Evolutionary conservation across 1,284 basidiomycete genomes (phyloP).

Genomic region (Cryptococcus amylolentus): DNA sequence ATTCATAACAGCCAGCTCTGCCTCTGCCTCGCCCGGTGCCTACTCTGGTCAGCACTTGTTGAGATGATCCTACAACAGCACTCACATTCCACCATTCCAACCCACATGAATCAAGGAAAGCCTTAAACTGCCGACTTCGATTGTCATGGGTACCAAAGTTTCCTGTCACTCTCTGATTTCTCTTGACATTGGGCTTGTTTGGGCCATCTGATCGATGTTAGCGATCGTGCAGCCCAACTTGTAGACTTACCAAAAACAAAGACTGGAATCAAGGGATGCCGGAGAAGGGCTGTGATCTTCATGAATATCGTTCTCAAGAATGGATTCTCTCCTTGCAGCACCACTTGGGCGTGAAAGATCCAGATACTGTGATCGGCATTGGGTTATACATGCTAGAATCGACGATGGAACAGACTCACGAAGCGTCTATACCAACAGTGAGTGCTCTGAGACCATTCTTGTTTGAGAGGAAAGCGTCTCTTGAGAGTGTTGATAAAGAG

Average conservation of each 20-base stretch:
- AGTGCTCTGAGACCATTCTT: slow-evolving; percentile 40
- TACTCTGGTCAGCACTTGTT: slow-evolving; percentile 31
- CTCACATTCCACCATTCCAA: slow-evolving; percentile 76
- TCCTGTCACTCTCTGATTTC: slow-evolving; percentile 57
- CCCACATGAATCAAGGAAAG: slow-evolving; percentile 80
- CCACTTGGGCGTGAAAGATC: slow-evolving; percentile 52
- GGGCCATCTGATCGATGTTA: slow-evolving; percentile 61
- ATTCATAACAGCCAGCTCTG: slow-evolving; percentile 86
- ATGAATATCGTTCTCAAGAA: slow-evolving; percentile 55
- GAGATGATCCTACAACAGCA: slow-evolving; percentile 8
- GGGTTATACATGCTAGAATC: neutral
- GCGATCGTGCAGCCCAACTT: neutral
- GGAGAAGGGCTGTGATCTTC: slow-evolving; percentile 63
- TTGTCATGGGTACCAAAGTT: slow-evolving; percentile 57
- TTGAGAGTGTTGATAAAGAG: slow-evolving; percentile 31
- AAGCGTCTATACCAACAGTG: slow-evolving; percentile 51
- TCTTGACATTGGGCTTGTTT: slow-evolving; percentile 73
- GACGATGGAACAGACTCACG: slow-evolving; percentile 23
- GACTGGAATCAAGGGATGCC: slow-evolving; percentile 74
- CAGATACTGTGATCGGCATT: slow-evolving; percentile 43
- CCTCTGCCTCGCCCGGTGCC: slow-evolving; percentile 95
- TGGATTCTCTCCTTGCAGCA: slow-evolving; percentile 52
- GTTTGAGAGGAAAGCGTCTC: slow-evolving; percentile 44
- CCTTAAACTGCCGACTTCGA: slow-evolving; percentile 66
- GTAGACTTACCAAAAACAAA: slow-evolving; percentile 71